Conservation (phyloP, 805 yeast genomes). For the Candida boidinii region DNA sequence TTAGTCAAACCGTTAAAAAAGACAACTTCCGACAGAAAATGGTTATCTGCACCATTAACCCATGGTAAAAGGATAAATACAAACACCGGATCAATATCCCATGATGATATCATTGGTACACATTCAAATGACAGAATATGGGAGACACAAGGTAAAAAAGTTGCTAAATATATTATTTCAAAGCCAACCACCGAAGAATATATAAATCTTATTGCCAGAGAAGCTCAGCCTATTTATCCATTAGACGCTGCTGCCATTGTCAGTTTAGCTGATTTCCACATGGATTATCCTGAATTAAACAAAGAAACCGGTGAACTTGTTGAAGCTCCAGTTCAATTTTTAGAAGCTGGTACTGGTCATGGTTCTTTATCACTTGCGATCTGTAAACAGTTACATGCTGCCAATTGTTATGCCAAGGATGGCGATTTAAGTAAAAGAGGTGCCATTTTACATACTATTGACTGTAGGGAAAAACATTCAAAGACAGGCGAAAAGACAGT, state of each 20-base stretch:
- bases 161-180: slow-evolving; percentile 23
- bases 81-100: slow-evolving; percentile 22
- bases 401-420: slow-evolving; percentile 26
- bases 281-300: slow-evolving; percentile 27
- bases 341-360: slow-evolving; percentile 51
- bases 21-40: slow-evolving; percentile 14
- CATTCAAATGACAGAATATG: slow-evolving; percentile 25
- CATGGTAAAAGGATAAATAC: slow-evolving; percentile 12
- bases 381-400: slow-evolving; percentile 32
- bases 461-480: slow-evolving; percentile 30
- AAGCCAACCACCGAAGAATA: slow-evolving; percentile 40
- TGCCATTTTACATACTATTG: slow-evolving; percentile 38
- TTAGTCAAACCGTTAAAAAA: slow-evolving; percentile 19
- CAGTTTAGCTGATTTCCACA: slow-evolving; percentile 35
- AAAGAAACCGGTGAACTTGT: slow-evolving; percentile 1
- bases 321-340: slow-evolving; percentile 27
- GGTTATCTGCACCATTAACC: slow-evolving; percentile 23
- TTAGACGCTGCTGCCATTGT: slow-evolving; percentile 41
- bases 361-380: slow-evolving; percentile 41
- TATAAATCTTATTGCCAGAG: slow-evolving; percentile 28
- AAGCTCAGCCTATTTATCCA: slow-evolving; percentile 45
- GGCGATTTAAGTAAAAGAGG: slow-evolving; percentile 24
- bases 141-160: slow-evolving; percentile 9
- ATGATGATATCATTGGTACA: slow-evolving; percentile 30
- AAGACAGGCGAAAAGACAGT: slow-evolving; percentile 33